Evolutionary conservation across 257 asterid species (phyloP), one percentile per base, ranked within the genome.

Genomic region (Salvia splendens): DNA sequence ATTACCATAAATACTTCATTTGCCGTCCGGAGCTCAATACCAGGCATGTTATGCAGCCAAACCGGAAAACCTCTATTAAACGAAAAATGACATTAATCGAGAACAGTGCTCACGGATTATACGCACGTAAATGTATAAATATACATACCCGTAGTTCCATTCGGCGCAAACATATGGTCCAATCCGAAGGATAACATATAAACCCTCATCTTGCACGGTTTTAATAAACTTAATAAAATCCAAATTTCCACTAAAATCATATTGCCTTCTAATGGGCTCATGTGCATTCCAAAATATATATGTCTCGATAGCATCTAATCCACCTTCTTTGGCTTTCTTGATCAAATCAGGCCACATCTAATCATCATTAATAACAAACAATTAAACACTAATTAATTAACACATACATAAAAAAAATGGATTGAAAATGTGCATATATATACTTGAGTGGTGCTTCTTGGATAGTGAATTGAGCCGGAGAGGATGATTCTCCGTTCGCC

Each of bases 121-220:
- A 24, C 30, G 2, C 30, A 24, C 30, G 30, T 24, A 24, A 24
- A 24, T 24, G 30, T 24, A 24, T 24, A 24, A 24, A 24, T 24
- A 24, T 24, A 24, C 30, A 17, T 82, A 89, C 95, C 97, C 97
- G 32, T 75, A 91, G 59, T 84, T 91, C 96, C 97, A 87, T 63
- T 88, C 97, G 0, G 97, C 97, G 58, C 95, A 90, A 69, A 78
- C 89, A 56, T 90, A 90, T 0, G 97, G 97, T 52, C 97, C 97
- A 65, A 90, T 88, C 3, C 97, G 87, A 46, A 90, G 90, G 46
- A 90, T 78, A 8, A 80, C 78, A 16, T 72, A 83, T 32, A 91
- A 92, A 1, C 96, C 97, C 30, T 69, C 82, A 3, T 73, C 72
- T 16, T 79, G 88, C 30, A 88, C 54, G 0, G 89, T 80, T 70